Conservation (phyloP, 768 basidiomycete species). For the Podaxis sp. region DNA sequence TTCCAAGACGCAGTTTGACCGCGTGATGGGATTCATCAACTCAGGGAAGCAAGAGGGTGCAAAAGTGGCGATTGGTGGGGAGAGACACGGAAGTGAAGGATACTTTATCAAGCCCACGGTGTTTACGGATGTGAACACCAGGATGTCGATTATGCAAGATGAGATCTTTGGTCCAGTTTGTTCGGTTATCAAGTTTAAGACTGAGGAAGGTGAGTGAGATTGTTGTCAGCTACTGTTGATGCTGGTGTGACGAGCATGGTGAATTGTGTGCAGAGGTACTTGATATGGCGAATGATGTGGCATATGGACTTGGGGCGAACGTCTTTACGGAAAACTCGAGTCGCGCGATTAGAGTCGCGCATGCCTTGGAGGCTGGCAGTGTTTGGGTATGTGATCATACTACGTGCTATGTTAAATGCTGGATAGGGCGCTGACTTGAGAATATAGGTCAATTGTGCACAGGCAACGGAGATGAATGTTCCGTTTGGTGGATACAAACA, state of each 20-base stretch:
- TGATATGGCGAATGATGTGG: slow-evolving; percentile 71
- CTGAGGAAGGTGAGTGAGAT: slow-evolving; percentile 39
- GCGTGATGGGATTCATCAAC: slow-evolving; percentile 77
- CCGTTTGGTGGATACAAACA: slow-evolving; percentile 79
- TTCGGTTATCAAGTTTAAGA: slow-evolving; percentile 75
- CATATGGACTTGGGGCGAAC: slow-evolving; percentile 77
- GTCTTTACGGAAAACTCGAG: slow-evolving; percentile 73
- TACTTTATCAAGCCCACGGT: slow-evolving; percentile 79
- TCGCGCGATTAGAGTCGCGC: slow-evolving; percentile 62
- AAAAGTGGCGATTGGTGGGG: slow-evolving; percentile 64
- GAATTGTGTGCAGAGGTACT: slow-evolving; percentile 39
- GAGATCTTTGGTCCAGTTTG: slow-evolving; percentile 86
- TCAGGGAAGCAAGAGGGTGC: slow-evolving; percentile 75
- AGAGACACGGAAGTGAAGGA: slow-evolving; percentile 45
- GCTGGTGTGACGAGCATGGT: not conserved
- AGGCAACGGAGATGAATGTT: slow-evolving; percentile 41
- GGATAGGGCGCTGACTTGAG: not conserved
- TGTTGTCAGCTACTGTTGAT: not conserved
- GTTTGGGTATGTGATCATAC: slow-evolving; percentile 44
- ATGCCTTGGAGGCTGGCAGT: slow-evolving; percentile 67
- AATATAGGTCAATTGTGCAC: not conserved
- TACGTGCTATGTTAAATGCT: not conserved
- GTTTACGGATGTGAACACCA: slow-evolving; percentile 62
- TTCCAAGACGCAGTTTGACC: slow-evolving; percentile 66
- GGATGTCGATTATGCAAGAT: slow-evolving; percentile 75